Evolutionary conservation across 2,329 filamentous ascomycete species (phyloP), one percentile per base, ranked within the genome.

Genomic region (Fusarium nematophilum): DNA sequence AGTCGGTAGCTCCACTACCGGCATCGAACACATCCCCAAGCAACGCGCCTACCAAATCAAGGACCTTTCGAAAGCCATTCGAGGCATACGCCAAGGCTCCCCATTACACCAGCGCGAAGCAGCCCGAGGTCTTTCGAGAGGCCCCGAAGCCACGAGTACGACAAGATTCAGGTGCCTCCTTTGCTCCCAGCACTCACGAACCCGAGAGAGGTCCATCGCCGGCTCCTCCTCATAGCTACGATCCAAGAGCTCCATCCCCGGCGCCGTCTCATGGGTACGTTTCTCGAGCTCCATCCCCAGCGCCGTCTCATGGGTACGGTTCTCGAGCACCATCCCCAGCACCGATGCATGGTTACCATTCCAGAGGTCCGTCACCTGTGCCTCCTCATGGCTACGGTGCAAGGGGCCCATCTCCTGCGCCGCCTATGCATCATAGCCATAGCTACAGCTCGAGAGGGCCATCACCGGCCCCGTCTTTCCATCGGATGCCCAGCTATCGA

Each of bases 61-160:
- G 82, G 72, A 83, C 85, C 2, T 88, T 88, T 66, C 83, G 87
- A 62, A 88, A 87, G 61, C 86, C 87, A 0, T 90, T 89, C 66
- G 84, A 88, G 71, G 86, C 87, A 31, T 90, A 90, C 70, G 78
- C 86, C 29, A 87, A 87, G 65, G 86, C 86, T 18, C 87, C 87
- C 21, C 86, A 87, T 69, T 87, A 89, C 72, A 86, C 85, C 11
- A 87, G 83, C 13, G 84, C 84, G 27, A 85, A 87, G 63, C 83
- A 86, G 53, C 84, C 84, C 18, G 83, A 85, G 62, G 79, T 81
- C n/a, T 85, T 83, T 72, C 76, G 78, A 58, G 78, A 84, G 18
- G 72, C 76, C 7, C 72, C 78, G 3, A 70, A 71, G 11, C 63
- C 70, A 10, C 77, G 15, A 72, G 75, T 53, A 38, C 65, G 71